Evolutionary conservation across 139 green algal genomes (phyloP), one percentile per base, ranked within the genome.

Genomic region (Tetradesmus obliquus): DNA sequence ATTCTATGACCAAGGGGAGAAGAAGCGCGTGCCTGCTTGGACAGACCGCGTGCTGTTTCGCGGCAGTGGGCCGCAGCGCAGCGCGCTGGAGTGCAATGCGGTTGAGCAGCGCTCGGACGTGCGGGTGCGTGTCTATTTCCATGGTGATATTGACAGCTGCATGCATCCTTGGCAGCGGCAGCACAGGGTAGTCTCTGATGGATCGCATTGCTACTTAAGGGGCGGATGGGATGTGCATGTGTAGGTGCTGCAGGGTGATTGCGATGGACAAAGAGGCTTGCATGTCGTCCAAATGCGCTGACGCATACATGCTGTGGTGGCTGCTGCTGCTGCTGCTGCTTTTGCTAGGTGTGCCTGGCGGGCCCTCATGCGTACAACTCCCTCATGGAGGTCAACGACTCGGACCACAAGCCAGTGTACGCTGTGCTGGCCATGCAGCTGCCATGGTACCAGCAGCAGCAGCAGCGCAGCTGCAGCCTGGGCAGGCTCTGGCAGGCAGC

Each of bases 1-100:
- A 0, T 92, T 92, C 12, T 92, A 92, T 45, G 90, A 92, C 15
- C 83, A 90, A 45, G 90, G 93, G 51, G 97, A 99, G 94, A 99
- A 99, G 94, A 90, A 93, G 86, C 93, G 97, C 5, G 91, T 99
- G 22, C 97, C 97, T 1, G 95, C 97, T 8, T 99, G 96, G 96
- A 99, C 96, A 32, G 98, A 99, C 94, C 96, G 98, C 76, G 94
- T 99, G 24, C 95, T 99, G n/a, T 99, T 97, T 91, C 90, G 98
- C 3, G 98, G 96, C 84, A 84, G 81, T 79, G 69, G 93, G 45
- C 9, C 66, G 55, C 89, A 92, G 89, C 20, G 87, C 24, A 89
- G 91, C 8, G 90, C 92, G 12, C 89, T 94, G 72, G 32, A 57
- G 80, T 10, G 22, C 12, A 82, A 82, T 10, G 3, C 62, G 22